Evolutionary conservation across 768 basidiomycete genomes (phyloP).

Genomic region (Sarcodon aspratus): DNA sequence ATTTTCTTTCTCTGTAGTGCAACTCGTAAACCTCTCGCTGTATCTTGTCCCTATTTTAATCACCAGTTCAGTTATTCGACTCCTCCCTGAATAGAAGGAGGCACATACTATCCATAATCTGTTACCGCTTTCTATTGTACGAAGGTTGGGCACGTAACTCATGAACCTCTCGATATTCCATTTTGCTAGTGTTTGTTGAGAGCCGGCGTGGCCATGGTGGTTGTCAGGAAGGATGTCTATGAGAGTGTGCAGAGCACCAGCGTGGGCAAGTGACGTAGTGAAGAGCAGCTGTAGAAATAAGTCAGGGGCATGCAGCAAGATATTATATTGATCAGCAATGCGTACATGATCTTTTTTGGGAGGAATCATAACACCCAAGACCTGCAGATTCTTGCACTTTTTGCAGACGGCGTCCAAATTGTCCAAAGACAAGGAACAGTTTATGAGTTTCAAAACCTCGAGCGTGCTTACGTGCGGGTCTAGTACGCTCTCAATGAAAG

Average conservation of each 20-base stretch:
- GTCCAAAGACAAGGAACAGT: constrained; percentile 29
- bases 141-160: not conserved
- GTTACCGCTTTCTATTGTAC: not conserved
- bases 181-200: not conserved
- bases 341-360: constrained; percentile 34
- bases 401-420: constrained; percentile 29
- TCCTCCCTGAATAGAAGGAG: not conserved
- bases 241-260: constrained; percentile 1
- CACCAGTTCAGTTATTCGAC: not conserved
- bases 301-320: not conserved
- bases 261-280: not conserved
- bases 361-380: constrained; percentile 39
- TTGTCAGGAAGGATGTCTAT: not conserved
- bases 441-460: constrained; percentile 32
- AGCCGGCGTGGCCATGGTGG: not conserved
- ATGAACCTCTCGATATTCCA: not conserved
- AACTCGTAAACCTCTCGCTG: not conserved
- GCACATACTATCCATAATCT: not conserved
- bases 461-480: constrained; percentile 30
- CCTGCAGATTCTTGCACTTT: constrained; percentile 33
- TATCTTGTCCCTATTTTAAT: not conserved
- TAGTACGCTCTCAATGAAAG: constrained; percentile 32
- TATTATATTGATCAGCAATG: constrained; percentile 4
- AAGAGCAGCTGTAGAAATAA: not conserved
- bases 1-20: not conserved